Evolutionary conservation across 2,329 filamentous ascomycete genomes (phyloP), one percentile per base, ranked within the genome.

Genomic region (Xylariales sp.): DNA sequence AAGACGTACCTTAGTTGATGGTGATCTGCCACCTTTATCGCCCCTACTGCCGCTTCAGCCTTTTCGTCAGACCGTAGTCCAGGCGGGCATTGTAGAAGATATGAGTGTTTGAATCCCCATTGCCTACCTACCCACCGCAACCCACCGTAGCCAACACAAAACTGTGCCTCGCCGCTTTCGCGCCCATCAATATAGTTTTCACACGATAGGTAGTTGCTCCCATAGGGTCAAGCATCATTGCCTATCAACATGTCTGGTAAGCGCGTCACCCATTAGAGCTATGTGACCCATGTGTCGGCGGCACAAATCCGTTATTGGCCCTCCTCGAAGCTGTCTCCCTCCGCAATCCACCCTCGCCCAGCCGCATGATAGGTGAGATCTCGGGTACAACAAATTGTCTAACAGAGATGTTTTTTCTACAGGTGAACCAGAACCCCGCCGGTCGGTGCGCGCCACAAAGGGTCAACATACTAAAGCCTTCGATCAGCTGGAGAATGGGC

Each of bases 401-500:
- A 77, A 78, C 73, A 70, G 39, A 54, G 50, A 64, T 64, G 23
- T 18, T 28, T 34, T 45, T 34, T 54, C 34, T 58, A 55, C 74
- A 81, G 79, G 80, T 78, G 86, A 89, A 80, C 80, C 83, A 66
- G 95, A 97, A 87, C 93, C 94, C 67, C 91, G 96, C 80, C 93
- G 96, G 78, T 99, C 96, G 50, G 94, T 96, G 72, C 92, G 96
- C 76, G 94, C 95, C 75, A 99, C 96, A 71, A 99, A 99, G 79
- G 96, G 96, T 78, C 94, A 97, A 76, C 94, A 98, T 81, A 91
- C 90, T 32, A 97, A 97, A 81, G 91, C 92, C 72, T 90, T 93
- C 74, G 94, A 97, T 77, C 86, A 91, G 64, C 87, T 92, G 73
- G 91, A 93, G 67, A 84, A 86, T 69, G 83, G 83, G 2, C 77